Evolutionary conservation across 805 yeast genomes (phyloP), one percentile per base, ranked within the genome.

Genomic region (Yamadazyma kitorensis): DNA sequence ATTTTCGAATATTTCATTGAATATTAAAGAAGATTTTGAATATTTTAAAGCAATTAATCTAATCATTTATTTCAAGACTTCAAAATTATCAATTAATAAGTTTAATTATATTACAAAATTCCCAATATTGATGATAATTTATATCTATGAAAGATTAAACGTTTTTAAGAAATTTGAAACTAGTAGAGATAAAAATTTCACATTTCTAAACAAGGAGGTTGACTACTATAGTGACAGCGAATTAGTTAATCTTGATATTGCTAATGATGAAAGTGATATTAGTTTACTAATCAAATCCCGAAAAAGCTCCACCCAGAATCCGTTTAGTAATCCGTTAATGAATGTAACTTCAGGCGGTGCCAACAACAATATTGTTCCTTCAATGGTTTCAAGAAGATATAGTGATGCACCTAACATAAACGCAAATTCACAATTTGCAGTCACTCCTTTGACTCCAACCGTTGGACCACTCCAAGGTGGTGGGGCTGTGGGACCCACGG

Each of bases 41-140:
- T 66, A 62, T 33, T 59, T 62, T 40, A 63, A 61, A 39, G 50
- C 70, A 10, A 55, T 57, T n/a, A 66, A 66, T 40, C 39, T 65
- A 25, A 50, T 64, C 6, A 51, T 65, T 8, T 62, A 63, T 43
- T 53, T 65, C 41, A 60, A 63, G 33, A 45, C 57, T 38, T 55
- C 66, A 8, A 36, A 28, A 9, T 31, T 39, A 6, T 15, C 31
- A 5, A 33, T 44, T 24, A 44, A 31, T 27, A 40, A 24, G 28
- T 31, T 54, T 6, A 49, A 57, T 33, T 54, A 52, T 35, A n/a
- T 59, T 3, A 55, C 59, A 46, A 63, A 60, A 34, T 41, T 65
- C 15, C 72, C 72, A 1, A 55, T 62, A 4, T 49, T 64, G 14
- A 24, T 61, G 17, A 32, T 54, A 4, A 60, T 65, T 6, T 64